phyloP scores from a whole-genome alignment of 2,329 filamentous ascomycete species.

The Pyrenochaeta sp. region DNA sequence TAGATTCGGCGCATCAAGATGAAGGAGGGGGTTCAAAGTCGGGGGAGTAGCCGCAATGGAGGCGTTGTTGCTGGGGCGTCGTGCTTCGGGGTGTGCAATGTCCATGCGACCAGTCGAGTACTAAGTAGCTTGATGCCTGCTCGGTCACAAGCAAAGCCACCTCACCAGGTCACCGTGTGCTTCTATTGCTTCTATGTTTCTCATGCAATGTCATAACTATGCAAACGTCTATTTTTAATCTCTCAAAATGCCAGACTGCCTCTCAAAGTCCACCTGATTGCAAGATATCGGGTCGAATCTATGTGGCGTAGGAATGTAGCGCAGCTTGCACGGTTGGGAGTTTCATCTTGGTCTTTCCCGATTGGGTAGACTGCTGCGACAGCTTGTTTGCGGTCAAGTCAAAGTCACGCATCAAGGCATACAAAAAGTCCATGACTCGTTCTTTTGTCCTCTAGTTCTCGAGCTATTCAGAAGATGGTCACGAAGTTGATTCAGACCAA shows the following conservation, averaged over 20 bases:
- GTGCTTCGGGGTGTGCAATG: slow-evolving; percentile 12
- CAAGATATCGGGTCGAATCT: background rate
- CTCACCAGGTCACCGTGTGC: slow-evolving; percentile 31
- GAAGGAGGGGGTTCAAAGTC: slow-evolving; percentile 9
- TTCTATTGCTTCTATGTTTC: background rate
- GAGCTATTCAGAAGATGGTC: background rate
- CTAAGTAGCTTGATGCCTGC: slow-evolving; percentile 3
- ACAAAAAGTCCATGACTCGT: background rate
- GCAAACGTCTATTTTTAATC: background rate
- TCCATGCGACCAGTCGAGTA: slow-evolving; percentile 11
- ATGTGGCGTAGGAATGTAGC: background rate
- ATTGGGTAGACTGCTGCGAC: slow-evolving; percentile 13
- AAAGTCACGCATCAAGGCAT: background rate
- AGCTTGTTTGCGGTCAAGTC: slow-evolving; percentile 7
- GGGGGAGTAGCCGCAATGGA: slow-evolving; percentile 11
- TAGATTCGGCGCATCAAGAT: slow-evolving; percentile 46
- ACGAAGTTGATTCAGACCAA: background rate
- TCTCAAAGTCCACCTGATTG: background rate
- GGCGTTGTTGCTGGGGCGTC: slow-evolving; percentile 12
- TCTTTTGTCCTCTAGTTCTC: background rate
- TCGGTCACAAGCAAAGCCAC: slow-evolving; percentile 40
- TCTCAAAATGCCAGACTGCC: background rate
- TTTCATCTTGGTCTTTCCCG: slow-evolving; percentile 4
- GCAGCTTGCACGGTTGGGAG: background rate
- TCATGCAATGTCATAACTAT: background rate